A percentile compares a stretch with the other conserved stretches of the same genome.
These are phyloP conservation scores for Paecilomyces sp. DNA, from an alignment of 2,329 filamentous ascomycete genomes.

Conservation along the genomic window DNA sequence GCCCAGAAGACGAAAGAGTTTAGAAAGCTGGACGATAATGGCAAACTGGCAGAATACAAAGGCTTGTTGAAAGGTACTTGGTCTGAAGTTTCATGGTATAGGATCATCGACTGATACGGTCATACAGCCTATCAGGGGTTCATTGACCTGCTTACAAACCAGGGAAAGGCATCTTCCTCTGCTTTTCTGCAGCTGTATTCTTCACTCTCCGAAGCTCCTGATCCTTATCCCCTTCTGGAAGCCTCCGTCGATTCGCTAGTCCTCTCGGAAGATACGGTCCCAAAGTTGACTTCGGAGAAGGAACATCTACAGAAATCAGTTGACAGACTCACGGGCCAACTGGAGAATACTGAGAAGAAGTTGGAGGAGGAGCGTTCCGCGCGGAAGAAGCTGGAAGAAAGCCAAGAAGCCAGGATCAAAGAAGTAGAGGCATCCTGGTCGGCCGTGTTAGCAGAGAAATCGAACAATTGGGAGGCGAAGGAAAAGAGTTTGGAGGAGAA, in stretches of 20 bases:
- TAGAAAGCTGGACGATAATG: constrained; percentile 80
- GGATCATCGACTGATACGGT: not conserved
- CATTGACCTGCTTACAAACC: constrained; percentile 91
- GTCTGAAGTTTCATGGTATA: constrained; percentile 4
- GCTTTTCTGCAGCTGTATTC: constrained; percentile 91
- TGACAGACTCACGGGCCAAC: constrained; percentile 64
- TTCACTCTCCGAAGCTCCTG: constrained; percentile 86
- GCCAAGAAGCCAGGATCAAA: constrained; percentile 71
- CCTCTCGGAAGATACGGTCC: constrained; percentile 83
- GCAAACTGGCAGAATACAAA: constrained; percentile 84
- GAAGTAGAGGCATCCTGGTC: constrained; percentile 87
- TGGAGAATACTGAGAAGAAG: constrained; percentile 74
- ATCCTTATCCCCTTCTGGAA: constrained; percentile 93
- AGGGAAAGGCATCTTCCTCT: constrained; percentile 89
- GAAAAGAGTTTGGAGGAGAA: constrained; percentile 89
- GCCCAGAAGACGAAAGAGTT: constrained; percentile 99
- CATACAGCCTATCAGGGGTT: constrained; percentile 84
- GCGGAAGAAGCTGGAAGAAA: constrained; percentile 68
- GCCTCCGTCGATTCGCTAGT: constrained; percentile 93
- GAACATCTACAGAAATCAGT: constrained; percentile 76
- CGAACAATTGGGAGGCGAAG: constrained; percentile 92
- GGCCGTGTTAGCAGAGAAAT: constrained; percentile 84
- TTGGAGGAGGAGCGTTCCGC: constrained; percentile 70
- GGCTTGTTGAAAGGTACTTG: constrained; percentile 69
- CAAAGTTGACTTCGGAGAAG: constrained; percentile 83